Evolutionary conservation across 2,329 filamentous ascomycete genomes (phyloP).

Genomic region (Zarea fungicola): DNA sequence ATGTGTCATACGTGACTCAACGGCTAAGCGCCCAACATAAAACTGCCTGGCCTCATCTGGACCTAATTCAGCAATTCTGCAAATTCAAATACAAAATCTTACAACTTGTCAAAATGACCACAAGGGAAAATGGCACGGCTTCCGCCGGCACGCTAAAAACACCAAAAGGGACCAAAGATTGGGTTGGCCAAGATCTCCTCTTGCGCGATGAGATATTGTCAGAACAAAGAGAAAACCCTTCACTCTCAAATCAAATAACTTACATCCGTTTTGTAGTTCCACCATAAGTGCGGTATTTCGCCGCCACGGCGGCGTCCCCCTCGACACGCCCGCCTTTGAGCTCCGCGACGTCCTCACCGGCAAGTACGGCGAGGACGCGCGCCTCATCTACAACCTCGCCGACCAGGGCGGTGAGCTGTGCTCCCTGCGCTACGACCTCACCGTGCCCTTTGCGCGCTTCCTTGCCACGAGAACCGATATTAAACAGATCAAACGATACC

Average conservation of each 20-base stretch:
- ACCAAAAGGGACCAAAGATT: conserved; percentile 88
- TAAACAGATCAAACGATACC: conserved; percentile 84
- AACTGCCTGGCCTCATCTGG: too few species aligned
- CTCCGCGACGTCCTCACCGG: conserved; percentile 82
- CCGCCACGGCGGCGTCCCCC: conserved; percentile 71
- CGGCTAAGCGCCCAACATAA: too few species aligned
- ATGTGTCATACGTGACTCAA: too few species aligned
- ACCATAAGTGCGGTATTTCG: conserved; percentile 76
- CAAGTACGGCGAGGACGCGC: conserved; percentile 89
- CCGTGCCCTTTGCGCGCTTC: conserved; percentile 86
- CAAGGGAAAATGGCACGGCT: not conserved
- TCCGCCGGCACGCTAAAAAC: conserved; percentile 57
- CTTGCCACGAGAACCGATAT: conserved; percentile 84
- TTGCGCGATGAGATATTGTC: conserved; percentile 74
- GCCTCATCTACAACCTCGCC: conserved; percentile 83
- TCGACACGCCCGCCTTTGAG: conserved; percentile 82
- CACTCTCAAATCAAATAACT: not conserved
- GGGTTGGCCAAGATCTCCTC: conserved; percentile 71
- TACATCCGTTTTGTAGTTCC: not conserved
- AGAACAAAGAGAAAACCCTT: not conserved
- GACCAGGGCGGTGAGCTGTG: conserved; percentile 75
- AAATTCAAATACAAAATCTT: too few species aligned
- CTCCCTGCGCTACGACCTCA: conserved; percentile 80
- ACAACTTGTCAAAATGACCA: too few species aligned
- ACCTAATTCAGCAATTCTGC: too few species aligned